Evolutionary conservation across 129 eudicot genomes (phyloP).

Genomic region (Lactuca saligna): DNA sequence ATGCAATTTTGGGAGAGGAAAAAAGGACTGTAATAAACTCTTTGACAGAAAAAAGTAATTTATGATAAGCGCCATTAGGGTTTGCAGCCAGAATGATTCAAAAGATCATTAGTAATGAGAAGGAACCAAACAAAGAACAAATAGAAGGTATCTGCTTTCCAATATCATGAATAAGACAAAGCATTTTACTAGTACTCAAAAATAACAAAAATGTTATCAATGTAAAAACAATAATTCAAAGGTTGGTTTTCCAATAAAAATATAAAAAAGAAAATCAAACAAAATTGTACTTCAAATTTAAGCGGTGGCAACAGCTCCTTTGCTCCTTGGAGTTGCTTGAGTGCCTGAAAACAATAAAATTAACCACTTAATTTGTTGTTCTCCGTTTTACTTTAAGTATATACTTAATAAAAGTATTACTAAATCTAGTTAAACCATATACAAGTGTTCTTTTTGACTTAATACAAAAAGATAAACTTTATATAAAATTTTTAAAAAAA

Average conservation of each 20-base stretch:
- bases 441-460: too few relatives aligned
- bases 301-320: conserved; percentile 50
- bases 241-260: conserved; percentile 1
- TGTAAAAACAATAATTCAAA: conserved; percentile 18
- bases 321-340: conserved; percentile 70
- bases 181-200: conserved; percentile 7
- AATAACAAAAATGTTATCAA: not conserved
- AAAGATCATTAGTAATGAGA: not conserved
- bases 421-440: too few relatives aligned
- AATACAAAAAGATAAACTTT: too few relatives aligned
- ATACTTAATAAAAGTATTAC: too few relatives aligned
- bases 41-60: too few relatives aligned
- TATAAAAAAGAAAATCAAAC: conserved; percentile 19
- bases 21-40: too few relatives aligned
- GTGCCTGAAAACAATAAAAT: conserved; percentile 36
- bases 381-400: too few relatives aligned
- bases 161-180: not conserved
- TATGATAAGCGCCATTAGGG: too few relatives aligned
- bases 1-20: too few relatives aligned
- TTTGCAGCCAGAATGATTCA: too few relatives aligned
- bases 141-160: not conserved
- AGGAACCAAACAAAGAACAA: not conserved
- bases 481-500: too few relatives aligned
- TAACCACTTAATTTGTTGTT: not conserved
- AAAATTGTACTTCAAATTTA: conserved; percentile 35